Evolutionary conservation across 108 stramenopile species (phyloP), one percentile per base, ranked within the genome.

Genomic region (Pelagomonas calceolata): DNA sequence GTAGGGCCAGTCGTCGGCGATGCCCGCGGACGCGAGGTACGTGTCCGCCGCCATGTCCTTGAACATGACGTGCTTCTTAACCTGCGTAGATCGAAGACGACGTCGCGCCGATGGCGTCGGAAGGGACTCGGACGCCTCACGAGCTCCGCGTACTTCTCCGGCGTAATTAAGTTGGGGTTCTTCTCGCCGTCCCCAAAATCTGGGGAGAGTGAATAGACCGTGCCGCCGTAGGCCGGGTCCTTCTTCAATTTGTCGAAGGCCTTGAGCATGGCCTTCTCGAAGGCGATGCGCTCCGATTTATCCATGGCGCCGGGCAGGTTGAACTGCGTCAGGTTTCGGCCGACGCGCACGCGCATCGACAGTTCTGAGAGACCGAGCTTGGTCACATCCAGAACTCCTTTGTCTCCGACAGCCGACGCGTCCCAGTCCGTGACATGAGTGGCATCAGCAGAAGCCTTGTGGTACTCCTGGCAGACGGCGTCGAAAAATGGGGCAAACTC

Each of bases 331-430:
- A 85, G 71, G 76, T 85, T 85, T 21, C 85, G 73, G 26, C 85
- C 85, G 32, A 81, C 81, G 63, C 85, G 80, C 21, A 85, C 85
- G 33, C 85, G 82, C 85, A 85, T 83, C 4, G 85, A 85, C n/a
- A 85, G 82, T 65, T 84, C 80, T 30, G 75, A 69, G 37, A 76
- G 69, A 0, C 82, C 79, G 43, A 83, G 72, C 80, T 81, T 73
- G 44, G 75, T 70, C 18, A 84, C 76, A 72, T 85, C 84, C 60
- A 79, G 81, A 51, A 76, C 76, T 9, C 73, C 71, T 32, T 66
- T 76, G 68, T 82, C 79, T 18, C 75, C 78, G 35, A 76, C 70
- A 4, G 36, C 67, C 63, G 44, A 60, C 35, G 70, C 70, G 64
- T 79, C 73, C 84, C 84, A 85, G 46, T 82, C 81, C 18, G 84